Percentiles rank a stretch among this genome's conserved stretches.
Evolutionary conservation across 148 eudicot genomes (phyloP).

Genomic region (Dysphania ambrosioides): DNA sequence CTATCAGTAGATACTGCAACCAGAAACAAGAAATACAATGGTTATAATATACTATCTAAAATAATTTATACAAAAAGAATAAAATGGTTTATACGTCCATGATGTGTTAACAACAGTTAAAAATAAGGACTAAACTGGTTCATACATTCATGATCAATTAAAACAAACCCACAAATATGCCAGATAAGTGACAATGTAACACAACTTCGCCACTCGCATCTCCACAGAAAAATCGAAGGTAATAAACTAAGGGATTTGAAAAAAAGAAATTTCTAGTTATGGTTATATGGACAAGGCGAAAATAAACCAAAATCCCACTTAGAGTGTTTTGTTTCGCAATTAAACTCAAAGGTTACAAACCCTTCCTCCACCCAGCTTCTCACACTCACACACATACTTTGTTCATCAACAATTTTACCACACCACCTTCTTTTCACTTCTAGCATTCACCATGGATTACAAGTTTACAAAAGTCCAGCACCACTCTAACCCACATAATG

Average conservation of each 20-base stretch:
- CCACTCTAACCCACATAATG: not conserved
- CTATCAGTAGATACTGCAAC: conserved; percentile 56
- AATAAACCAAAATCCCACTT: not conserved
- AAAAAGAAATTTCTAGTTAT: not conserved
- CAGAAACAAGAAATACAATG: not conserved
- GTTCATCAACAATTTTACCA: not conserved
- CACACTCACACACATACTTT: not conserved
- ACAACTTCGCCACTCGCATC: not conserved
- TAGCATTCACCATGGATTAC: not conserved
- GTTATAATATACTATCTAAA: not conserved
- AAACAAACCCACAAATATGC: not conserved
- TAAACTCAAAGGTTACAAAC: not conserved
- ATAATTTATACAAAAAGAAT: too few species aligned
- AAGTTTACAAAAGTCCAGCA: not conserved
- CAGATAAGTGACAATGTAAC: not conserved
- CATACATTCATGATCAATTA: too few species aligned
- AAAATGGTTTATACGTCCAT: not conserved
- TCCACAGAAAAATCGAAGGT: not conserved
- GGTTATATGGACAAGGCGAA: not conserved
- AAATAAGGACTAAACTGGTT: too few species aligned
- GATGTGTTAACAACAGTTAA: too few species aligned
- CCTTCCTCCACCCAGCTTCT: not conserved
- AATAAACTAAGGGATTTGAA: not conserved
- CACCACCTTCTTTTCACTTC: not conserved
- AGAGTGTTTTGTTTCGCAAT: not conserved